Percentiles rank a stretch among this genome's conserved stretches.
These are phyloP conservation scores for Pseudocercospora macadamiae DNA, from an alignment of 2,329 filamentous ascomycete genomes.

Conservation along the genomic window DNA sequence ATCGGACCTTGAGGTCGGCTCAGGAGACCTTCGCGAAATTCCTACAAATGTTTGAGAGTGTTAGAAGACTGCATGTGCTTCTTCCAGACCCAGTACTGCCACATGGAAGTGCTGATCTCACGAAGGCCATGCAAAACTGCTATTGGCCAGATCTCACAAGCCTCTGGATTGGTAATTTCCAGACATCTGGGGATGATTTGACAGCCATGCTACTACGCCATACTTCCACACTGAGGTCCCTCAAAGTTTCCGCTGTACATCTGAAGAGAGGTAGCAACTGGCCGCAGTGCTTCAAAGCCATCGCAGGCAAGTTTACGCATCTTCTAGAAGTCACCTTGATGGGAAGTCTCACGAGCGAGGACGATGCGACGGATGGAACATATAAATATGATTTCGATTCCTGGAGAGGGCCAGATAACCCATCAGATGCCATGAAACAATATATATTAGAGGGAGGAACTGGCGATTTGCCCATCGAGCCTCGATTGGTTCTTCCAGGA, in stretches of 20 bases:
- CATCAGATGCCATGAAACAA: neutral
- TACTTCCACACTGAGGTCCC: neutral
- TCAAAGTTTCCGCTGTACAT: neutral
- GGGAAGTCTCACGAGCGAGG: neutral
- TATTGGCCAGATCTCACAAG: neutral
- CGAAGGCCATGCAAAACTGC: neutral
- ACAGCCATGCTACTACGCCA: neutral
- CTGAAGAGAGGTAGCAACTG: neutral
- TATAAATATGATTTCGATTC: neutral
- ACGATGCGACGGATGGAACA: neutral
- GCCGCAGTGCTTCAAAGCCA: neutral
- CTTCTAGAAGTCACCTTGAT: neutral
- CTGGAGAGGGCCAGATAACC: neutral
- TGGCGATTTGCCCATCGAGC: neutral
- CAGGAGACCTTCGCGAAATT: neutral
- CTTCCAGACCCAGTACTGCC: neutral
- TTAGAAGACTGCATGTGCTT: neutral
- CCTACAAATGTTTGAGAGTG: neutral
- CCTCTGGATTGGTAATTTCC: neutral
- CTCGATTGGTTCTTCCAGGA: too few species aligned
- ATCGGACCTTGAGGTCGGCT: neutral
- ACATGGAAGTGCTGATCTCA: neutral
- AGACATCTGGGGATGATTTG: too few species aligned
- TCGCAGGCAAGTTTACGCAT: neutral
- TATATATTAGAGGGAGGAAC: neutral